Evolutionary conservation across 2,329 filamentous ascomycete genomes (phyloP), one percentile per base, ranked within the genome.

Genomic region (Colletotrichum noveboracense): DNA sequence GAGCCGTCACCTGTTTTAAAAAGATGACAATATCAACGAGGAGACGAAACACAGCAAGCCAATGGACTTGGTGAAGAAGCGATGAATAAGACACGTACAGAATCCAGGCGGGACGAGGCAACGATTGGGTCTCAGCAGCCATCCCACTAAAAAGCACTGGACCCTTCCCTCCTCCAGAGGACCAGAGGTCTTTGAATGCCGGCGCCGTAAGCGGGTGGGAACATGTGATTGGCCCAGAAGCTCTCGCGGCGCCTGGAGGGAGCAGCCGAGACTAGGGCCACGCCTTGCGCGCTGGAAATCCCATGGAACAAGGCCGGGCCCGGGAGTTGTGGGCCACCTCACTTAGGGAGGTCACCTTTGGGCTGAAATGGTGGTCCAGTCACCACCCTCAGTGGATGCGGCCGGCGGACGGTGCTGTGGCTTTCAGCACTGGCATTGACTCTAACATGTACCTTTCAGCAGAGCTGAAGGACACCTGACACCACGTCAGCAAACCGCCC

Each of bases 231-330:
- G 74, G 34, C 26, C 14, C 13, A 30, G 48, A 55, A 28, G 24
- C 12, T 36, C 26, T 26, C 56, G 43, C 32, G 28, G 48, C n/a
- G 61, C 16, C 38, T 55, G 64, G 43, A 75, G 68, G 61, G 26
- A 60, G 72, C 52, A 71, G 65, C 69, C 69, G 70, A 34, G 70
- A 69, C 70, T 73, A 73, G 55, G 67, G 67, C 52, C 66, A 68
- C 52, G 66, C 66, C 52, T 67, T 67, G 65, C 36, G 52, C 65
- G 61, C 60, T 71, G 61, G 34, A 43, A 72, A 60, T 30, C 34
- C 66, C 70, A 21, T 30, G 32, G 64, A 52, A 60, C 70, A 72
- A 61, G 70, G 70, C 64, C 65, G 52, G 64, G 56, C 64, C 70
- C 55, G 70, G 64, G 65, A 67, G 21, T 61, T 34, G 36, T 55